Evolutionary conservation across 805 yeast genomes (phyloP), one percentile per base, ranked within the genome.

Genomic region (Sugiyamaella marilandica): DNA sequence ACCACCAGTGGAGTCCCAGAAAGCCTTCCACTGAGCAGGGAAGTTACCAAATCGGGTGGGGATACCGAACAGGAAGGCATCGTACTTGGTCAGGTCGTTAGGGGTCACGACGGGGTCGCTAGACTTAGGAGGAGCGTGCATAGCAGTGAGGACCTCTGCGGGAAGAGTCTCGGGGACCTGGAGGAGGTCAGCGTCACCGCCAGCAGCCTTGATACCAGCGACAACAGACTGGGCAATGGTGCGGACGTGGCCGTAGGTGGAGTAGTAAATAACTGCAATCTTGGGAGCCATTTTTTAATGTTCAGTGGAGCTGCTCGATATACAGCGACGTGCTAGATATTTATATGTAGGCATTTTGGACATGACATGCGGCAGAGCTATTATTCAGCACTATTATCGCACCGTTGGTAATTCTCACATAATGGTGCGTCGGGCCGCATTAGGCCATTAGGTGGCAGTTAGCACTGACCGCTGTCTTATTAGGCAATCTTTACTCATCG

Each of bases 91-190:
- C 59, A 88, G 73, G 31, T 49, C 47, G 11, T 78, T 83, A 9
- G 70, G 62, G 5, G 82, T 75, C 32, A 86, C 87, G 55, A 79
- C 67, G 53, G 89, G 89, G 60, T 68, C 69, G 33, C 60, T 61
- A 11, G 68, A 29, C 64, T 72, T 71, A 39, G 70, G 64, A 44
- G 89, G 83, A 16, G 94, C 95, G 63, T 82, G 79, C 74, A 88
- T 68, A 62, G 73, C 68, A 41, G 69, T 67, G 57, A 88, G 76
- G 10, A 84, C 74, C 11, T 81, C 88, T 39, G 75, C 74, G 19
- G 82, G 64, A 45, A 89, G 74, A 35, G 95, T 88, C 72, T 89
- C 96, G 54, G 85, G 83, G 51, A 90, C 81, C 74, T 85, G 95
- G 77, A 70, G 86, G 60, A 89, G 75, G 61, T 81, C 83, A 34